Base-by-base conservation (phyloP, 345 rosid genomes). In the Citrus inodora region DNA sequence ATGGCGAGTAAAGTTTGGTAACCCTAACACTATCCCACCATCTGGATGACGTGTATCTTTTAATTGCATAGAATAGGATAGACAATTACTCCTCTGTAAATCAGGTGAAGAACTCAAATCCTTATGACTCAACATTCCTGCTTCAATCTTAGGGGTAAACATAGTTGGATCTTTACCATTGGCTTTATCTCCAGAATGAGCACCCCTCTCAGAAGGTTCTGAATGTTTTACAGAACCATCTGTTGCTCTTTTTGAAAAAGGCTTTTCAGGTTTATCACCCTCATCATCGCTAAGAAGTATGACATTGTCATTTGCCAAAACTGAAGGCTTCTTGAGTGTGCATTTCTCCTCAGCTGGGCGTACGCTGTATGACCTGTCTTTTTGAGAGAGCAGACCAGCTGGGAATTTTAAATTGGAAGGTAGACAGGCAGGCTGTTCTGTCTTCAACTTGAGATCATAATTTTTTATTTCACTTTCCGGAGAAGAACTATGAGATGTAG, bases 231-330 rank as follows among this genome's bases (percentile, higher is more conserved):
- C 68, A 13, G 25, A 48, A 76, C 32, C 74, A 80, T 70, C 85
- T 32, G 79, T 82, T 73, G 76, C 79, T 79, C 67, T 77, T 85
- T 78, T 83, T 28, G 76, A 78, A 85, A 69, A 78, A 79, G 81
- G 81, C 82, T 85, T 91, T 84, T 81, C 71, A 48, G 83, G 81
- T 77, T 82, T 92, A 67, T 86, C 85, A 69, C 81, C 91, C 81
- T 97, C 97, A 77, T 97, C 99, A 75, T 93, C 97, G 68, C 97
- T 95, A 66, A 92, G 91, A 76, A 87, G 83, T 79, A 97, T 91
- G 76, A 92, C 77, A 80, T 86, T 80, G 76, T 83, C 83, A 32
- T 84, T 81, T 73, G 58, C 79, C 59, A 77, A 79, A 77, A 56
- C 80, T 55, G 85, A 79, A 73, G 80, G 67, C 69, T 84, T 89